Evolutionary conservation across 345 rosid genomes (phyloP).

Genomic region (Streptanthus diversifolius): DNA sequence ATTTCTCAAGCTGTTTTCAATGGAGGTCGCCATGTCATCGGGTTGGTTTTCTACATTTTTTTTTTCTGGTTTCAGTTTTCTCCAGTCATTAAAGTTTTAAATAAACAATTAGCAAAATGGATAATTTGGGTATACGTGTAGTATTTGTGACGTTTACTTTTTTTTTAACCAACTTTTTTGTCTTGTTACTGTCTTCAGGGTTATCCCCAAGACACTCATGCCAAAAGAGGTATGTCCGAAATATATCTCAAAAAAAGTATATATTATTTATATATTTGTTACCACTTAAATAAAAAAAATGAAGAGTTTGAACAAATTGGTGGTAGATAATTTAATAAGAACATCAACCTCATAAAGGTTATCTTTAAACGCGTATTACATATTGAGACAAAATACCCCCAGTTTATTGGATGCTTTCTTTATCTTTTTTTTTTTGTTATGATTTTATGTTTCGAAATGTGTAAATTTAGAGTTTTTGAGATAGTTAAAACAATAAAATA

Average conservation of each 20-base stretch:
- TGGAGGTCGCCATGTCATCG: constrained; percentile 90
- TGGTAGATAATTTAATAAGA: constrained; percentile 39
- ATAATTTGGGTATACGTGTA: constrained; percentile 17
- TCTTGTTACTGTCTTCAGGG: constrained; percentile 49
- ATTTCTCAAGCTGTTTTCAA: constrained; percentile 74
- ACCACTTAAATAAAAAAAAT: neutral
- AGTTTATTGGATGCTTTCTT: constrained; percentile 28
- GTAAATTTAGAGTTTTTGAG: neutral
- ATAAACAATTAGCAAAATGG: neutral
- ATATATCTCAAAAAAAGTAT: constrained; percentile 6
- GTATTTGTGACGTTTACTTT: constrained; percentile 19
- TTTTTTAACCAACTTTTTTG: constrained; percentile 32
- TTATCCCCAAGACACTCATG: constrained; percentile 75
- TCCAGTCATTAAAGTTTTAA: neutral
- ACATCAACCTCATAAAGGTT: constrained; percentile 58
- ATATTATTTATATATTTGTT: neutral
- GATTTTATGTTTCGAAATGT: neutral
- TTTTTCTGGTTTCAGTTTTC: neutral
- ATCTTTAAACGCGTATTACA: constrained; percentile 42
- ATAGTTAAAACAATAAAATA: neutral
- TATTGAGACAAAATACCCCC: constrained; percentile 21
- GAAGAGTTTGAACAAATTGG: constrained; percentile 11
- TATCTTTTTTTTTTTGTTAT: constrained; percentile 4
- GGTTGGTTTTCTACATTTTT: constrained; percentile 41
- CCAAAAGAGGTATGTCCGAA: constrained; percentile 56